A percentile compares a stretch with the other conserved stretches of the same genome.
Conservation (phyloP, 441 rosid genomes). For the Corymbia citriodora region DNA sequence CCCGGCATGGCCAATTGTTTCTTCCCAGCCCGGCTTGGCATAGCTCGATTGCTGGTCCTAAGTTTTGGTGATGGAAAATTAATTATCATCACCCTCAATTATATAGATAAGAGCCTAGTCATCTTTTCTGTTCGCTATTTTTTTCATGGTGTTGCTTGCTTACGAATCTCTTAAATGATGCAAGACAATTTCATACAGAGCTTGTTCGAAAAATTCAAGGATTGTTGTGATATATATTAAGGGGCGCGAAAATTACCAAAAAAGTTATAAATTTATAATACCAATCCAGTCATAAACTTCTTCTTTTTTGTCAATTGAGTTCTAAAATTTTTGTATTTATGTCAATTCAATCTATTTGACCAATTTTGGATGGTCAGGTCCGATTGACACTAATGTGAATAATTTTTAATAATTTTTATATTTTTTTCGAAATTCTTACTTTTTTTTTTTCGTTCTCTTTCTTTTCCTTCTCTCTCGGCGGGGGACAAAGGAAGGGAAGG, state of each 20-base stretch:
- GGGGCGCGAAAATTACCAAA: fast-evolving
- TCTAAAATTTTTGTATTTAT: fast-evolving
- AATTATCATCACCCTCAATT: not conserved
- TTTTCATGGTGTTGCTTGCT: not conserved
- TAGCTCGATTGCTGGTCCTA: not conserved
- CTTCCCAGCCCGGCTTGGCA: not conserved
- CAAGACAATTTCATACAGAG: not conserved
- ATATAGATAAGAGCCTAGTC: not conserved
- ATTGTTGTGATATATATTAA: fast-evolving
- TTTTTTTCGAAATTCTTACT: too few relatives aligned
- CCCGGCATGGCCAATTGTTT: not conserved
- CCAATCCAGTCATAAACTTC: too few relatives aligned
- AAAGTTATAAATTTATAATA: fast-evolving
- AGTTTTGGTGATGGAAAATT: not conserved
- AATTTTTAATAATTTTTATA: fast-evolving
- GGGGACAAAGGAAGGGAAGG: too few relatives aligned
- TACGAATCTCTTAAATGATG: too few relatives aligned
- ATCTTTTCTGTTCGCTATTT: not conserved
- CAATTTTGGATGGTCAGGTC: fast-evolving
- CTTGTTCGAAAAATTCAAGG: too few relatives aligned
- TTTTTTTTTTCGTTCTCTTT: too few relatives aligned
- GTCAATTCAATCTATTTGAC: fast-evolving
- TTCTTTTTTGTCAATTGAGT: fast-evolving
- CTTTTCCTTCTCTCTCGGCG: fast-evolving
- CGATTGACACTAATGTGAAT: fast-evolving